Evolutionary conservation across 2,329 filamentous ascomycete genomes (phyloP), one percentile per base, ranked within the genome.

Genomic region (Stachybotrys chartarum): DNA sequence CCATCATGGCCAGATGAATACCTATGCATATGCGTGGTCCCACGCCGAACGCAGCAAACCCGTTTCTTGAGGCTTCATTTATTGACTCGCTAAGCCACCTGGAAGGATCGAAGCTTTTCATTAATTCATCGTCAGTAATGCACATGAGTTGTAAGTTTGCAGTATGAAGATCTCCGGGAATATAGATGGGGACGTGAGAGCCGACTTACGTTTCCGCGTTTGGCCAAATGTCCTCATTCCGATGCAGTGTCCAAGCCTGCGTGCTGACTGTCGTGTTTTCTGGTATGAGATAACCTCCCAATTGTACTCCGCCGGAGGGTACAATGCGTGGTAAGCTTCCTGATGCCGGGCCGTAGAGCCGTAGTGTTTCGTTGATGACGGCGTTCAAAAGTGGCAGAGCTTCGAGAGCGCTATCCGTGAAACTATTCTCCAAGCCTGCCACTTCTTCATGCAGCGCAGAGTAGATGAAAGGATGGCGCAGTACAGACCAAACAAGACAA

Each of bases 401-500:
- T 44, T 52, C 50, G 10, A 52, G 14, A 12, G 32, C 16, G 14
- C 11, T 44, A 18, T 52, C 50, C 12, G 5, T 44, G 18, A 52
- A 52, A 32, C 7, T 17, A 10, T 42, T 17, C 8, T 17, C 32
- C 31, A 52, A 24, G 10, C 10, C 50, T 42, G 50, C 32, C 16
- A 52, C 50, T 32, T 52, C 50, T 44, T 52, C 50, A 12, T 52
- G 30, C 11, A 52, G n/a, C 6, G 35, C 35, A 30, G 31, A 17
- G n/a, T 52, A 32, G 3, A 52, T 11, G 17, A 7, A 7, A 16
- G 50, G 35, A 7, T 52, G 31, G 50, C 50, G 31, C 18, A 52
- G n/a, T n/a, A 52, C 50, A 44, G 50, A 31, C 50, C 50, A 52
- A 5, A 52, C 31, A 16, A 52, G 35, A 31, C 50, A 52, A 42